phyloP scores from a whole-genome alignment of 306 rosid genomes.

The Cucumis melo region DNA sequence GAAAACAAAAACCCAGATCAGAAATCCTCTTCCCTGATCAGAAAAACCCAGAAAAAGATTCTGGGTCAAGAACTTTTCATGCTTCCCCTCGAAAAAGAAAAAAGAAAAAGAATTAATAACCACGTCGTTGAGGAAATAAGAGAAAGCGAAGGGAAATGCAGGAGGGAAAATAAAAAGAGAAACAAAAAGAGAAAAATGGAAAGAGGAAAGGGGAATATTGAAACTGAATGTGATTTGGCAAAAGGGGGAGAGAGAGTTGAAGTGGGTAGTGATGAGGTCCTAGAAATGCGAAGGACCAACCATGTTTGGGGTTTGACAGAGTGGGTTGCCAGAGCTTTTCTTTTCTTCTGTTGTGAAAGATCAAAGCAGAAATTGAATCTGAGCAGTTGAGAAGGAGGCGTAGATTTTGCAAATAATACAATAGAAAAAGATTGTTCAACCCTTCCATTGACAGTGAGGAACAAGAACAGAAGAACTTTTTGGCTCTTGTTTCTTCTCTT shows the following conservation, averaged over 20 bases:
- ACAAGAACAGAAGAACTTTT: neutral
- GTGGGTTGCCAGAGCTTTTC: neutral
- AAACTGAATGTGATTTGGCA: constrained; percentile 17
- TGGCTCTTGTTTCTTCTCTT: neutral
- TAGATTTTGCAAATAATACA: neutral
- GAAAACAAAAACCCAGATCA: constrained; percentile 12
- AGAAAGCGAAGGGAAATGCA: neutral
- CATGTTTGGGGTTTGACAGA: constrained; percentile 24
- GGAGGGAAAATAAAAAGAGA: neutral
- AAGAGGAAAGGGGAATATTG: constrained; percentile 7
- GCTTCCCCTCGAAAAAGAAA: neutral
- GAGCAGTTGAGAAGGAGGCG: neutral
- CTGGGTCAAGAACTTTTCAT: constrained; percentile 6
- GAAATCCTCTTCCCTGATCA: constrained; percentile 12
- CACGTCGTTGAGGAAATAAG: neutral
- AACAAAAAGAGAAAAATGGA: neutral
- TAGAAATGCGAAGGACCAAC: constrained; percentile 23
- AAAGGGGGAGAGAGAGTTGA: constrained; percentile 16
- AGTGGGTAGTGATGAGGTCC: constrained; percentile 19
- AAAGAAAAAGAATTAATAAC: neutral
- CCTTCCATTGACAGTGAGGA: constrained; percentile 1
- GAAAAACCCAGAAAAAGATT: constrained; percentile 10
- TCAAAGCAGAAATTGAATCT: neutral
- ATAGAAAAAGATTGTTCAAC: neutral
- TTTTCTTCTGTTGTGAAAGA: neutral